These are phyloP conservation scores for Kappamyces sp. DNA, from an alignment of 192 early-diverging fungal species.

Conservation along the genomic window DNA sequence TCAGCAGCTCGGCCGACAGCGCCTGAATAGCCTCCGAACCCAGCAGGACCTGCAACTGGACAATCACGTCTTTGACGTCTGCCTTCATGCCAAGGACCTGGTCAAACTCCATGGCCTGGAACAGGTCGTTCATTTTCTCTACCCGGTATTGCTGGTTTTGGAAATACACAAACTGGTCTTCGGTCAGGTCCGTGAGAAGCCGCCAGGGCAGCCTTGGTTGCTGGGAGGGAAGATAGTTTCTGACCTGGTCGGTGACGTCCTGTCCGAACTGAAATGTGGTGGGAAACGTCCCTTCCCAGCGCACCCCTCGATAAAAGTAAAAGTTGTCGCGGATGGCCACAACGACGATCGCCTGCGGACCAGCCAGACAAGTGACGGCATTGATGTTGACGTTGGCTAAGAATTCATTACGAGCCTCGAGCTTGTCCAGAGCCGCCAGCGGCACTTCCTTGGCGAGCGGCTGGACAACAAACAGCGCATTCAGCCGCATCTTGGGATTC, in stretches of 20 bases:
- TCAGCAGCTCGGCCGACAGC: neutral
- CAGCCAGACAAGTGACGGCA: conserved; percentile 18
- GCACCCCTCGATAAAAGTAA: conserved; percentile 21
- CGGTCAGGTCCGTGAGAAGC: neutral
- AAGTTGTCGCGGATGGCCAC: conserved; percentile 11
- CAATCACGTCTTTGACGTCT: neutral
- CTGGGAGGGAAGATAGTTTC: neutral
- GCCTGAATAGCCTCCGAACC: neutral
- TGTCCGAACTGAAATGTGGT: conserved; percentile 9
- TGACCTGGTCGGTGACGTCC: neutral
- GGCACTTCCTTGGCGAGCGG: neutral
- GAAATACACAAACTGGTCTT: neutral
- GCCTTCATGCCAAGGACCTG: neutral
- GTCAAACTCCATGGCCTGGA: neutral
- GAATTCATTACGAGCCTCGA: neutral
- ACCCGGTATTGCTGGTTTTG: neutral
- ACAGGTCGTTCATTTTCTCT: neutral
- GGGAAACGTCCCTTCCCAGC: conserved; percentile 8
- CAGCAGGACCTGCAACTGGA: neutral
- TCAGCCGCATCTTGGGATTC: conserved; percentile 12
- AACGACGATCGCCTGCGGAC: conserved; percentile 17
- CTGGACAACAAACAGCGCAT: conserved; percentile 14
- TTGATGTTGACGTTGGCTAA: conserved; percentile 12
- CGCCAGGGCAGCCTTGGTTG: neutral
- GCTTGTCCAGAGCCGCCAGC: neutral